Base-by-base conservation (phyloP, 768 basidiomycete genomes). In the Amylocystis lapponica region DNA sequence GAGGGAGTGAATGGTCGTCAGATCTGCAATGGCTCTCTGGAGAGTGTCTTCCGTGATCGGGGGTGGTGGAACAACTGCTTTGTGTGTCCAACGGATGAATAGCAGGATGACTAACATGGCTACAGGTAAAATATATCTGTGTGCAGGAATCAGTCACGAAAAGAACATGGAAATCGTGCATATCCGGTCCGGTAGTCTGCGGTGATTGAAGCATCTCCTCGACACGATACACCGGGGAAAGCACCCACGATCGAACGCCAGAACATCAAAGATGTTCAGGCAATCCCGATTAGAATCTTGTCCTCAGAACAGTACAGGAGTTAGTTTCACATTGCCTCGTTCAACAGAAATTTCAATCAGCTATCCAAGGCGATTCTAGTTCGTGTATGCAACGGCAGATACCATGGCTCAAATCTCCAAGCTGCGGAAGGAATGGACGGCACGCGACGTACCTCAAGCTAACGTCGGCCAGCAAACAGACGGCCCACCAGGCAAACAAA, bases 401-500 rank as follows among this genome's bases (percentile, higher is more conserved):
- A 21, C n/a, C n/a, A n/a, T n/a, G n/a, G n/a, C n/a, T n/a, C n/a
- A n/a, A n/a, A n/a, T n/a, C n/a, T n/a, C n/a, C n/a, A n/a, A n/a
- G n/a, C n/a, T n/a, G n/a, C n/a, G n/a, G 12, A 36, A n/a, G 36
- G 29, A 27, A 23, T 31, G 26, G 21, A 31, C 21, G 36, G 27
- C 35, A 36, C 11, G 35, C 26, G 26, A 21, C 30, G 35, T 21
- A 33, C 80, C 74, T 70, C 51, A 89, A 63, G 9, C 49, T 52
- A 1, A 49, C 30, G 12, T 60, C 55, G 9, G 50, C 43, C 61
- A 83, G 69, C 43, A 93, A 66, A 65, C 86, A 90, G 16, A 80
- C 20, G 0, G 74, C 76, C 86, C 90, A 94, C 87, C 87, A 93
- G 1, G 60, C 58, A 0, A 74, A 83, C 33, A 95, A 65, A 1